These are phyloP conservation scores for Hyphodiscus hymeniophilus DNA, from an alignment of 495 filamentous ascomycete species.

Conservation along the genomic window DNA sequence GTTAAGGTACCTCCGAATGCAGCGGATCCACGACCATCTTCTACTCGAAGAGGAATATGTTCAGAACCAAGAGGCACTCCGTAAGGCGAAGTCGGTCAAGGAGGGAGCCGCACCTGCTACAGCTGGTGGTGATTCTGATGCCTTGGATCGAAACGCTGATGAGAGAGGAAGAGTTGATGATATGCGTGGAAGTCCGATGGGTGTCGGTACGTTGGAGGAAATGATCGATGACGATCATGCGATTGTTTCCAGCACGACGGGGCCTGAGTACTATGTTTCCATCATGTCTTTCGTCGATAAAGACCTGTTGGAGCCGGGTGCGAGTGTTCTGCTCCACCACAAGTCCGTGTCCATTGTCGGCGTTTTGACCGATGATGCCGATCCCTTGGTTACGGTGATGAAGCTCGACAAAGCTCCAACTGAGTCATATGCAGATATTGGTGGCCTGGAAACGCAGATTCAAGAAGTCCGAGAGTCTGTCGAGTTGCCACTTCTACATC, in stretches of 20 bases:
- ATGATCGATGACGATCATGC: slow-evolving; percentile 99
- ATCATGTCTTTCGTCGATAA: slow-evolving; percentile 99
- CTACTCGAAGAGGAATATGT: slow-evolving; percentile 97
- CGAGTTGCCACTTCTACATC: slow-evolving; percentile 90
- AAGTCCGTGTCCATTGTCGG: slow-evolving; percentile 97
- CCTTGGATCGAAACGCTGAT: slow-evolving; percentile 78
- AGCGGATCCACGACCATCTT: slow-evolving; percentile 95
- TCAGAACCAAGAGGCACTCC: slow-evolving; percentile 92
- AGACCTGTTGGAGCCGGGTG: slow-evolving; percentile 92
- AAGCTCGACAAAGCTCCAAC: slow-evolving; percentile 99
- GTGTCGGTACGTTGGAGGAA: slow-evolving; percentile 94
- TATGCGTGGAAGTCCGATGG: slow-evolving; percentile 98
- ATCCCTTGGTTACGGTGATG: slow-evolving; percentile 96
- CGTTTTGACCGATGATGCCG: slow-evolving; percentile 92
- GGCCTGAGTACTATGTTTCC: slow-evolving; percentile 97
- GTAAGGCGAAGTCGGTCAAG: slow-evolving; percentile 80
- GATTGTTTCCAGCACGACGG: slow-evolving; percentile 95
- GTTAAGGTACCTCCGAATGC: slow-evolving; percentile 93
- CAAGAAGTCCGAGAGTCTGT: slow-evolving; percentile 97
- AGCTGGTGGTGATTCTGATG: slow-evolving; percentile 43
- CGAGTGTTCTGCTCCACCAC: slow-evolving; percentile 92
- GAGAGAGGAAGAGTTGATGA: slow-evolving; percentile 95
- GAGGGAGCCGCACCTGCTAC: slow-evolving; percentile 50
- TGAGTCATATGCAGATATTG: slow-evolving; percentile 97
- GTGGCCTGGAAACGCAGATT: slow-evolving; percentile 89